Percentiles rank a stretch among this genome's conserved stretches.
Evolutionary conservation across 768 basidiomycete genomes (phyloP).

Genomic region (Mycena filopes): DNA sequence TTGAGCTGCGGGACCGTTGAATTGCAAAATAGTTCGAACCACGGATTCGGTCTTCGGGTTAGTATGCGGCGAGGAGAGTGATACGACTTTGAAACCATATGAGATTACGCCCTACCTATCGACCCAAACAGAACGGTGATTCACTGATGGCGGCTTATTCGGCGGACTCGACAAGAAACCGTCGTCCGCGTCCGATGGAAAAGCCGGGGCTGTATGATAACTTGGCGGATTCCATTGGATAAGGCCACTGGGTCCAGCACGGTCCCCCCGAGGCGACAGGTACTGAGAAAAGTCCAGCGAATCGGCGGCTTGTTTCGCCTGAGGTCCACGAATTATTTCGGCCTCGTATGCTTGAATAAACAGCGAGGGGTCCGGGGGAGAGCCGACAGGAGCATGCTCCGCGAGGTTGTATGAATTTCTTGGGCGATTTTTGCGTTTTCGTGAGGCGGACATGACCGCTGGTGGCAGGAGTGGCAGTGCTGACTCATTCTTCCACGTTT

Average conservation of each 20-base stretch:
- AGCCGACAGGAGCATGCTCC: conserved; percentile 5
- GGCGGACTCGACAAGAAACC: conserved; percentile 22
- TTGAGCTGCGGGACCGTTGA: too few species aligned
- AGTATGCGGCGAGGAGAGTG: background rate
- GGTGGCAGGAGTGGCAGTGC: conserved; percentile 22
- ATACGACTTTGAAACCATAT: conserved; percentile 14
- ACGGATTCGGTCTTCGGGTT: conserved; percentile 2
- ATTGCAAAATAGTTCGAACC: conserved; percentile 41
- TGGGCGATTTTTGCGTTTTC: conserved; percentile 30
- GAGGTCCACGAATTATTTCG: conserved; percentile 68
- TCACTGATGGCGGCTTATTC: conserved; percentile 1
- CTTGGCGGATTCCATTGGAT: conserved; percentile 39
- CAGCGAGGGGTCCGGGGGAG: conserved; percentile 46
- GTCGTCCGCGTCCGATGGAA: conserved; percentile 37
- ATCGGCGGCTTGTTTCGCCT: conserved; percentile 48
- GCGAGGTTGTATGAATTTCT: background rate
- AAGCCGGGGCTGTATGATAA: conserved; percentile 8
- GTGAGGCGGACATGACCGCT: conserved; percentile 20
- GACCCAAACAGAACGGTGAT: conserved; percentile 63
- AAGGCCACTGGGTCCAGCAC: conserved; percentile 28
- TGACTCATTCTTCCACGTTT: conserved; percentile 15
- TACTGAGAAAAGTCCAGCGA: conserved; percentile 33
- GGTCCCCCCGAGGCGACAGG: conserved; percentile 4
- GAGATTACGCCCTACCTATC: conserved; percentile 77
- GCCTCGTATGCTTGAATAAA: conserved; percentile 83